phyloP scores from a whole-genome alignment of 345 rosid species.

The Triadica sebifera region DNA sequence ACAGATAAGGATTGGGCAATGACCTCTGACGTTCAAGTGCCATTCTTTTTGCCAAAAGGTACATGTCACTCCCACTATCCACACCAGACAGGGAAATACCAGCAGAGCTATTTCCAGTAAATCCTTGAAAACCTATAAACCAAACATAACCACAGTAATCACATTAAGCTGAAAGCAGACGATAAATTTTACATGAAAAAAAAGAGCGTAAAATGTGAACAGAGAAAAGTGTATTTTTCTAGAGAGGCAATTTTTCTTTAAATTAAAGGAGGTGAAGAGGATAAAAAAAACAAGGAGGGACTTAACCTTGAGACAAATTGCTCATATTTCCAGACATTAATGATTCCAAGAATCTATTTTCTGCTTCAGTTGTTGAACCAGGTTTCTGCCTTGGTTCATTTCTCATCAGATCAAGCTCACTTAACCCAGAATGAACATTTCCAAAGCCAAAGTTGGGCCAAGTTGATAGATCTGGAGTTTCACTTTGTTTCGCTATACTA shows the following conservation, averaged over 20 bases:
- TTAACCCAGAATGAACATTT: constrained; percentile 38
- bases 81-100: constrained; percentile 42
- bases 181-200: not conserved
- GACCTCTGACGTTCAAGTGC: constrained; percentile 76
- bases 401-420: constrained; percentile 51
- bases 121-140: constrained; percentile 64
- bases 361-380: constrained; percentile 69
- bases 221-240: not conserved
- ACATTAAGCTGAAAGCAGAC: not conserved
- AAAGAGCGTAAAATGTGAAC: not conserved
- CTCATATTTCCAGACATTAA: constrained; percentile 63
- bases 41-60: constrained; percentile 70
- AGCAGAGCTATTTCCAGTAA: constrained; percentile 51
- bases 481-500: constrained; percentile 62
- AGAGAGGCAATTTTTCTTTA: not conserved
- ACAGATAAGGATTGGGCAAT: constrained; percentile 47
- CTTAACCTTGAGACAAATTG: constrained; percentile 63
- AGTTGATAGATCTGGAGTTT: constrained; percentile 44
- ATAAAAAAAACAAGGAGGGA: constrained; percentile 1
- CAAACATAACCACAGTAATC: constrained; percentile 18
- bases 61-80: constrained; percentile 58
- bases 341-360: constrained; percentile 92
- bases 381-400: constrained; percentile 54
- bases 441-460: constrained; percentile 51
- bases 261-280: not conserved